These are phyloP conservation scores for Leonotis leonurus DNA, from an alignment of 257 asterid species.

Conservation along the genomic window DNA sequence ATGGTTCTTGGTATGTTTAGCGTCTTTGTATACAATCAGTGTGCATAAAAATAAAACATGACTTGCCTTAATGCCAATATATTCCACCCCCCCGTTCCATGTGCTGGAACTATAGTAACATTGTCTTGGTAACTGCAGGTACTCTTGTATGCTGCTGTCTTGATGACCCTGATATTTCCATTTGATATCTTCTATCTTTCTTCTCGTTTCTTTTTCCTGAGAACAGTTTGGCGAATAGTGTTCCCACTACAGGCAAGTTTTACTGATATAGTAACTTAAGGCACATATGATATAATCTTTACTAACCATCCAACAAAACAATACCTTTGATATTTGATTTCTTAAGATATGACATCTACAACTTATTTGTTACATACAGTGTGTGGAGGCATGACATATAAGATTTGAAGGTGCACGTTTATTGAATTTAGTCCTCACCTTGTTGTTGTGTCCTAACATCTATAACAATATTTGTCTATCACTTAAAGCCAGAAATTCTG, in stretches of 20 bases:
- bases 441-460: slow-evolving; percentile 5
- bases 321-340: background rate
- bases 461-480: background rate
- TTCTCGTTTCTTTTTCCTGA: slow-evolving; percentile 82
- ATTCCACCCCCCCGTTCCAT: too few relatives aligned
- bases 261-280: slow-evolving; percentile 6
- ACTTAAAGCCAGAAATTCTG: background rate
- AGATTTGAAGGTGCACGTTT: background rate
- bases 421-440: background rate
- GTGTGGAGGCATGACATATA: slow-evolving; percentile 2
- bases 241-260: slow-evolving; percentile 90
- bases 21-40: background rate
- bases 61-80: too few relatives aligned
- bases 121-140: slow-evolving; percentile 56
- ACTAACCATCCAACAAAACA: background rate
- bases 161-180: slow-evolving; percentile 83
- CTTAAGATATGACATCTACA: background rate
- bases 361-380: background rate
- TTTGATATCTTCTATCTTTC: slow-evolving; percentile 87
- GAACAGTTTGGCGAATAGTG: slow-evolving; percentile 82
- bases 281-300: background rate
- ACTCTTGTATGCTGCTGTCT: slow-evolving; percentile 71
- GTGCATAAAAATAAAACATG: background rate
- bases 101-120: slow-evolving; percentile 15
- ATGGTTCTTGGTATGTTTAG: background rate